phyloP scores from a whole-genome alignment of 2,329 filamentous ascomycete species.

The Cercospora janseana region DNA sequence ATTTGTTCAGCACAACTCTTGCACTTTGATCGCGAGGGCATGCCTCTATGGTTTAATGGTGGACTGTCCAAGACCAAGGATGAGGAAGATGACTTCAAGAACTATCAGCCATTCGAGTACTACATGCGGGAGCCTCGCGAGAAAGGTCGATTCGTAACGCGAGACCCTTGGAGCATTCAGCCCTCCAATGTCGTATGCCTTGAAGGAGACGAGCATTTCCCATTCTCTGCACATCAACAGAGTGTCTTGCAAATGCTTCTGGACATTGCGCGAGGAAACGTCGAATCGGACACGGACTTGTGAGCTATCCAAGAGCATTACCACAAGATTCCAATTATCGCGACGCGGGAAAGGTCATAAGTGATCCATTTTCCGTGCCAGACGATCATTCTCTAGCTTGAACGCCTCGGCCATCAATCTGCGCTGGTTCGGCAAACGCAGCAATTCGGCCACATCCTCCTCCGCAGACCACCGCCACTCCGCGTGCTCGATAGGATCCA shows the following conservation, averaged over 20 bases:
- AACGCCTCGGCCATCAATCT: conserved; percentile 17
- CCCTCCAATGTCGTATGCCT: conserved; percentile 41
- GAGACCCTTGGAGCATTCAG: conserved; percentile 38
- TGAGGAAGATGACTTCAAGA: conserved; percentile 32
- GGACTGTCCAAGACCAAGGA: conserved; percentile 48
- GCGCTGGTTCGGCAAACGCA: conserved; percentile 11
- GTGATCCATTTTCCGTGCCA: not conserved
- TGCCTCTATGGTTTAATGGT: conserved; percentile 51
- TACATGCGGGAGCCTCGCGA: conserved; percentile 37
- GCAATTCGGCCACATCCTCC: conserved; percentile 7
- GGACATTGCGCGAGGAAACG: conserved; percentile 22
- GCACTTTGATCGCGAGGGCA: conserved; percentile 43
- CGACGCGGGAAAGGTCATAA: not conserved
- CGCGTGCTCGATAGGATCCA: conserved; percentile 18
- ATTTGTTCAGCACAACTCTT: conserved; percentile 49
- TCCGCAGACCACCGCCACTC: conserved; percentile 15
- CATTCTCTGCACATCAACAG: conserved; percentile 33
- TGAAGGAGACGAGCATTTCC: conserved; percentile 31
- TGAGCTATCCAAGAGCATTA: not conserved
- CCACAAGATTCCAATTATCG: not conserved
- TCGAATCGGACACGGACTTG: not conserved
- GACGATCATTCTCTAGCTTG: conserved; percentile 10
- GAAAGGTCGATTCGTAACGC: conserved; percentile 11
- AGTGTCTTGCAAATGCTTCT: conserved; percentile 37
- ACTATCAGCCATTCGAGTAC: conserved; percentile 41